These are phyloP conservation scores for Gossypium rotundifolium DNA, from an alignment of 345 rosid species.

Conservation along the genomic window DNA sequence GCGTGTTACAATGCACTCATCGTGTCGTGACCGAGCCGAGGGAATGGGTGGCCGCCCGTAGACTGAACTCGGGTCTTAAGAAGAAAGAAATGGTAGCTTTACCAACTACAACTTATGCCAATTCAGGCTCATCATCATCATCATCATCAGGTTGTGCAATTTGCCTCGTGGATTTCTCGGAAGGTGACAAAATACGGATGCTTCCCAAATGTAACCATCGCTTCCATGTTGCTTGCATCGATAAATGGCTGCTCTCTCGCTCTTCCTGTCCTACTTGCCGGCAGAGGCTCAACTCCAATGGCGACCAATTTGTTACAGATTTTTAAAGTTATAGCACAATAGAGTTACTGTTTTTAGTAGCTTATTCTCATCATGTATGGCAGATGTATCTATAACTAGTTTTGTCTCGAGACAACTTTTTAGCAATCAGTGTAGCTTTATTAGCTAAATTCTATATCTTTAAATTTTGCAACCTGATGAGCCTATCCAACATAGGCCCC, in stretches of 20 bases:
- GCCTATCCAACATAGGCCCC: too few species aligned
- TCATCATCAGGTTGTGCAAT: constrained; percentile 36
- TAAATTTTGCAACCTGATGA: too few species aligned
- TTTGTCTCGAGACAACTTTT: too few species aligned
- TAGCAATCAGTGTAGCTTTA: too few species aligned
- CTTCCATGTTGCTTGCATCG: constrained; percentile 54
- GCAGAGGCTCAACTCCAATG: constrained; percentile 21
- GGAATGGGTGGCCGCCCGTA: constrained; percentile 19
- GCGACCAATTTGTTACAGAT: constrained; percentile 19
- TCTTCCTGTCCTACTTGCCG: constrained; percentile 65
- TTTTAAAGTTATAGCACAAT: background rate
- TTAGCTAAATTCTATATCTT: too few species aligned
- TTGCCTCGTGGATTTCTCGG: constrained; percentile 45
- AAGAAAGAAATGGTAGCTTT: constrained; percentile 31
- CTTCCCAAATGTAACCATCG: constrained; percentile 59
- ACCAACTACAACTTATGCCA: constrained; percentile 25
- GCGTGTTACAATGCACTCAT: constrained; percentile 29
- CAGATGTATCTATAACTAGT: too few species aligned
- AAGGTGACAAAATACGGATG: constrained; percentile 42
- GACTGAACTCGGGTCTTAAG: constrained; percentile 26
- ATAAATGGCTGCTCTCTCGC: constrained; percentile 51
- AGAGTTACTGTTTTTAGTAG: background rate
- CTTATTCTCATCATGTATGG: background rate
- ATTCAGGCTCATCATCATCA: constrained; percentile 6
- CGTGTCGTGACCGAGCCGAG: constrained; percentile 18